phyloP scores from a whole-genome alignment of 345 rosid genomes.

The Populus tremula region DNA sequence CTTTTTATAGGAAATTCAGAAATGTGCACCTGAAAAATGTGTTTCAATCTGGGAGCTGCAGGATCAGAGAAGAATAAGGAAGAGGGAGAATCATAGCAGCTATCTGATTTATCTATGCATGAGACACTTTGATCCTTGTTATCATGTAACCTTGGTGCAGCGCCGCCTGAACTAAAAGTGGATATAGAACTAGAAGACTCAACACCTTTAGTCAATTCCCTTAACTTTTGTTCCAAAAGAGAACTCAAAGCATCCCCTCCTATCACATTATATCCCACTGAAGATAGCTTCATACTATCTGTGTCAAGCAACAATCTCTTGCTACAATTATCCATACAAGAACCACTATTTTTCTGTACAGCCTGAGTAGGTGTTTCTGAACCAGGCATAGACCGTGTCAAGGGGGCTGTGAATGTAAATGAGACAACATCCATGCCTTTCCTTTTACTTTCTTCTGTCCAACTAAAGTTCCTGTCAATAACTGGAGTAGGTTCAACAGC shows the following conservation, averaged over 20 bases:
- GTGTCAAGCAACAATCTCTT: conserved; percentile 48
- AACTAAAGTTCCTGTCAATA: conserved; percentile 33
- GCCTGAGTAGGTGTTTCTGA: conserved; percentile 37
- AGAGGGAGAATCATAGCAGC: conserved; percentile 24
- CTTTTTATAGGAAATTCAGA: neutral
- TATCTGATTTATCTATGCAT: conserved; percentile 19
- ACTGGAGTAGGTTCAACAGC: conserved; percentile 29
- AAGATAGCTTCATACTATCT: conserved; percentile 44
- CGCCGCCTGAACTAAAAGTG: neutral
- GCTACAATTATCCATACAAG: conserved; percentile 34
- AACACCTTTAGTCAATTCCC: conserved; percentile 55
- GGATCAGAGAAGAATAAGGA: conserved; percentile 29
- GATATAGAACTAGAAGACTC: conserved; percentile 52
- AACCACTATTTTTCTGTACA: conserved; percentile 22
- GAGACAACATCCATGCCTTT: conserved; percentile 77
- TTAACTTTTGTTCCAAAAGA: conserved; percentile 83
- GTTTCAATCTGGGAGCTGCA: conserved; percentile 25
- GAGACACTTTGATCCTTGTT: conserved; percentile 16
- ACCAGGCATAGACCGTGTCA: conserved; percentile 40
- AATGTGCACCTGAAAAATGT: conserved; percentile 47
- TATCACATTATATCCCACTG: conserved; percentile 56
- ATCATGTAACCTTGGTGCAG: conserved; percentile 9
- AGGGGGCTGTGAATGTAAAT: conserved; percentile 76
- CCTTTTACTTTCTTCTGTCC: conserved; percentile 57
- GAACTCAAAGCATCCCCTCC: conserved; percentile 77